Evolutionary conservation across 2,329 filamentous ascomycete species (phyloP).

Genomic region (Stachybotrys chartarum): DNA sequence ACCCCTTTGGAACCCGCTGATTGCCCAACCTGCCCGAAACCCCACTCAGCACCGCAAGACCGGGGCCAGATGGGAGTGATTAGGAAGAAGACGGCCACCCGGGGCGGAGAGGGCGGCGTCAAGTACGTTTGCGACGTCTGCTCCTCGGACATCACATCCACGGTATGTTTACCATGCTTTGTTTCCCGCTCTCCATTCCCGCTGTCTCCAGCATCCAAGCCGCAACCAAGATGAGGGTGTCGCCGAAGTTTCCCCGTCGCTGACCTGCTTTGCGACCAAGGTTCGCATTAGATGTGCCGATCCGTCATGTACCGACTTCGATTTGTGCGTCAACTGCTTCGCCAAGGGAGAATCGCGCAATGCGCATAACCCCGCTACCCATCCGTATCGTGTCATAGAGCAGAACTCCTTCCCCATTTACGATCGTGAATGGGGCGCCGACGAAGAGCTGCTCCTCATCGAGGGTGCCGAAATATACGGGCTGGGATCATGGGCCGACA

Average conservation of each 20-base stretch:
- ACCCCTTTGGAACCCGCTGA: background rate
- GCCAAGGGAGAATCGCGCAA: constrained; percentile 72
- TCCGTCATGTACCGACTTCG: constrained; percentile 80
- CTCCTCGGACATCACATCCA: constrained; percentile 93
- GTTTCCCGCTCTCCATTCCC: background rate
- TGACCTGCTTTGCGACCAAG: constrained; percentile 33
- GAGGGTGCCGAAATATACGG: constrained; percentile 97
- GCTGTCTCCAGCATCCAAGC: background rate
- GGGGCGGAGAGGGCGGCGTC: constrained; percentile 78
- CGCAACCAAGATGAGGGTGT: background rate
- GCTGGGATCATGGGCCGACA: constrained; percentile 93
- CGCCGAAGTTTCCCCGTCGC: background rate
- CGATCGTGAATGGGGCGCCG: constrained; percentile 89
- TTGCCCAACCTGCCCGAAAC: background rate
- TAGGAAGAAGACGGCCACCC: constrained; percentile 84
- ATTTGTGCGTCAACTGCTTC: constrained; percentile 95
- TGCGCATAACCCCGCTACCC: constrained; percentile 78
- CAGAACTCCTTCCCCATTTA: constrained; percentile 98
- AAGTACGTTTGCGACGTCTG: constrained; percentile 98
- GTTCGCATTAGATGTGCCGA: constrained; percentile 92
- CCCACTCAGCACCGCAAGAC: background rate
- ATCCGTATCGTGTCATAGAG: constrained; percentile 90
- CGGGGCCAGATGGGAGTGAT: constrained; percentile 73
- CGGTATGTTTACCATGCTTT: constrained; percentile 51
- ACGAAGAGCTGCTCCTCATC: constrained; percentile 87